phyloP scores from a whole-genome alignment of 73 alveolate species.

The Breviolum minutum region DNA sequence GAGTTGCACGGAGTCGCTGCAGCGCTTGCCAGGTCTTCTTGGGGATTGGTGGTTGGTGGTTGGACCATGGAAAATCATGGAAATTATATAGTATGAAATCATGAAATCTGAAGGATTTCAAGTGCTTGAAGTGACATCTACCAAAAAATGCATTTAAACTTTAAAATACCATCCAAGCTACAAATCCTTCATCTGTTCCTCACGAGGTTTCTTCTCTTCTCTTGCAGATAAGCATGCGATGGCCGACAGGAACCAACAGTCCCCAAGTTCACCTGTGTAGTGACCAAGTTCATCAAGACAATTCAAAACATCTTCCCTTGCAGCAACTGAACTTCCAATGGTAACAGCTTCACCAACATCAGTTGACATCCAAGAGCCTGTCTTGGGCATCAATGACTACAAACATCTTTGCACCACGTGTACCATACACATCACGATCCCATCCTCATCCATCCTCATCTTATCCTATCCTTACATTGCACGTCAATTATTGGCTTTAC shows the following conservation, averaged over 20 bases:
- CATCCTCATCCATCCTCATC: not conserved
- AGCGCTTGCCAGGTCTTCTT: not conserved
- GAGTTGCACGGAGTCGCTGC: not conserved
- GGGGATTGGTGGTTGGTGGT: not conserved
- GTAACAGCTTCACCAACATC: not conserved
- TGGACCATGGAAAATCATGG: not conserved
- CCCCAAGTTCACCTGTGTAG: conserved; percentile 99
- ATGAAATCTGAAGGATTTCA: no score
- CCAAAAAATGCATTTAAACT: not conserved
- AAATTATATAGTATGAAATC: not conserved
- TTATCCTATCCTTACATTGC: no score
- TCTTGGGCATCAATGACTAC: not conserved
- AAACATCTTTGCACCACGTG: not conserved
- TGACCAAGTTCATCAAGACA: not conserved
- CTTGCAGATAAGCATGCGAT: conserved; percentile 99
- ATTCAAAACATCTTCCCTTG: no score
- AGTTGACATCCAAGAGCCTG: no score
- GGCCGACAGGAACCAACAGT: conserved; percentile 99
- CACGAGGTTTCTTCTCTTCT: conserved; percentile 97
- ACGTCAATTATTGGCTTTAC: not conserved
- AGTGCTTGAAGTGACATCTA: no score
- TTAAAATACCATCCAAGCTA: not conserved
- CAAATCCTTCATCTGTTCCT: conserved; percentile 96
- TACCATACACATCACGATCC: not conserved
- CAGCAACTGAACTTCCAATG: not conserved